Evolutionary conservation across 1,284 basidiomycete species (phyloP).

Genomic region (Mycena citricolor): DNA sequence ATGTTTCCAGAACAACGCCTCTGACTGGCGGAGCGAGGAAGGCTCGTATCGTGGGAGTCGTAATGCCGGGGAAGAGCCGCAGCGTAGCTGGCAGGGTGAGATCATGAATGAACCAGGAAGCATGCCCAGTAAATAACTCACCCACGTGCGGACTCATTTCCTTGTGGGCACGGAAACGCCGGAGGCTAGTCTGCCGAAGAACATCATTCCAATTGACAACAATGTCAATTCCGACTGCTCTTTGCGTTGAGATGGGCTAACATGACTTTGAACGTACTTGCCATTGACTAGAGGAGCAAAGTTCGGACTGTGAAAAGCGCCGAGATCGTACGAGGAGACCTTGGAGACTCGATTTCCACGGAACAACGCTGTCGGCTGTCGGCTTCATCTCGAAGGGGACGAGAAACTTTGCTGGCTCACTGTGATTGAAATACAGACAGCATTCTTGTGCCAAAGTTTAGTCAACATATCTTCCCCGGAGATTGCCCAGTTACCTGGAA

Average conservation of each 20-base stretch:
- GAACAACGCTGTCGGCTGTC: conserved; percentile 50
- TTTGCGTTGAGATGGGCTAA: neutral
- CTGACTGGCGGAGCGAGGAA: conserved; percentile 72
- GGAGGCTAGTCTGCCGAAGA: conserved; percentile 72
- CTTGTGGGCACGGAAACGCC: conserved; percentile 82
- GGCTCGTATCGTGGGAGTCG: conserved; percentile 65
- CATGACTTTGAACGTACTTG: conserved; percentile 29
- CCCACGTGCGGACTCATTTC: conserved; percentile 80
- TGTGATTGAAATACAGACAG: conserved; percentile 87
- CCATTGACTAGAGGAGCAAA: conserved; percentile 84
- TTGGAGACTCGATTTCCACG: conserved; percentile 89
- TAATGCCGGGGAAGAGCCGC: conserved; percentile 87
- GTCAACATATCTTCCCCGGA: neutral
- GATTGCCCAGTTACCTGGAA: conserved; percentile 62
- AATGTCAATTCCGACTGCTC: conserved; percentile 83
- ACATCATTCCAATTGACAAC: conserved; percentile 85
- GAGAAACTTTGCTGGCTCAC: conserved; percentile 11
- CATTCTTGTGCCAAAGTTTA: conserved; percentile 51
- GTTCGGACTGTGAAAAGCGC: conserved; percentile 86
- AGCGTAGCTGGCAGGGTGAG: conserved; percentile 55
- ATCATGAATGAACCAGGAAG: conserved; percentile 4
- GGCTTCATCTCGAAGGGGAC: neutral
- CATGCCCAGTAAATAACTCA: conserved; percentile 31
- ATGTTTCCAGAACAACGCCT: conserved; percentile 86
- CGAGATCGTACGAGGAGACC: conserved; percentile 80